phyloP scores from a whole-genome alignment of 2,329 filamentous ascomycete genomes.

The Tolypocladium ophioglossoides region DNA sequence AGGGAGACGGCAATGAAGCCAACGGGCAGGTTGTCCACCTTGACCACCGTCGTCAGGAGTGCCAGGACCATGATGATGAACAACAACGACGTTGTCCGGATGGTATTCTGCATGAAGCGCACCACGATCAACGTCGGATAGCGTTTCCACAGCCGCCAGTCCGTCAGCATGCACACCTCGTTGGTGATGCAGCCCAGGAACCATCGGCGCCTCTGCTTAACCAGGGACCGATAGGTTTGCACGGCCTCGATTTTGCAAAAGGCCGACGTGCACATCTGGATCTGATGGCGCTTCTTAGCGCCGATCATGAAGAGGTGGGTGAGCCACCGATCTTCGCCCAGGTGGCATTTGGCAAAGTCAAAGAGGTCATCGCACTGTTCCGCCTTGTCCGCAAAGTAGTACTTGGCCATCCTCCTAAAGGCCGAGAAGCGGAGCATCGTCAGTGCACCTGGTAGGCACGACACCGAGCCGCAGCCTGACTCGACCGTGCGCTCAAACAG shows the following conservation, averaged over 20 bases:
- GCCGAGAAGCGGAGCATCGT: conserved; percentile 94
- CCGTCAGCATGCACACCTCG: conserved; percentile 95
- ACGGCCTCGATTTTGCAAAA: conserved; percentile 99
- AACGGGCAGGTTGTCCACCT: conserved; percentile 68
- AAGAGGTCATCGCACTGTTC: conserved; percentile 94
- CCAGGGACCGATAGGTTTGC: conserved; percentile 70
- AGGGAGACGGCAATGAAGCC: conserved; percentile 91
- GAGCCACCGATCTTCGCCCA: conserved; percentile 93
- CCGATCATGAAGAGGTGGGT: conserved; percentile 99
- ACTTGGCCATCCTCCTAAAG: conserved; percentile 93
- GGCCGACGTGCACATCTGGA: conserved; percentile 93
- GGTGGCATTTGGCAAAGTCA: conserved; percentile 89
- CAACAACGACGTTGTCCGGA: conserved; percentile 82
- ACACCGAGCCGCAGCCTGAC: conserved; percentile 87
- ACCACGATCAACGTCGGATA: conserved; percentile 82
- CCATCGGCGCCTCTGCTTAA: conserved; percentile 94
- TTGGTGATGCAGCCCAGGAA: conserved; percentile 97
- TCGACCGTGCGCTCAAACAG: conserved; percentile 93
- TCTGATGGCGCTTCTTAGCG: conserved; percentile 85
- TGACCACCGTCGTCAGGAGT: conserved; percentile 73
- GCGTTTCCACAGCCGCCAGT: conserved; percentile 79
- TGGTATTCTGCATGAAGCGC: conserved; percentile 92
- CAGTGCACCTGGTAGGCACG: conserved; percentile 87
- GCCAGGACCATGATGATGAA: conserved; percentile 93
- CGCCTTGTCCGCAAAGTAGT: conserved; percentile 95